A percentile compares a stretch with the other conserved stretches of the same genome.
phyloP scores from a whole-genome alignment of 148 eudicot genomes.

The Cornus suecica region DNA sequence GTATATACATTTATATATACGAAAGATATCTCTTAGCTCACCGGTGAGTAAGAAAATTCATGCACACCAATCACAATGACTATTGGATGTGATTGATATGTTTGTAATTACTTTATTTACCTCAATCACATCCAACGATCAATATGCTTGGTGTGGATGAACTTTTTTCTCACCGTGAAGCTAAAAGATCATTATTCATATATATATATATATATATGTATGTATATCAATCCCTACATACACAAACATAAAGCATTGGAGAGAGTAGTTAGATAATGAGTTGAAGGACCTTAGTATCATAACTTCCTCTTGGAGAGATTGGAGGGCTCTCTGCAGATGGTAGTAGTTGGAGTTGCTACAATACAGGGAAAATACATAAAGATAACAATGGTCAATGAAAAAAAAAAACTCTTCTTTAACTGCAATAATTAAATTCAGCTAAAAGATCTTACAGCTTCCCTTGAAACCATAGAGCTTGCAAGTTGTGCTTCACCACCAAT shows the following conservation, averaged over 20 bases:
- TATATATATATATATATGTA: no score
- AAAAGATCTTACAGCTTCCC: conserved; percentile 37
- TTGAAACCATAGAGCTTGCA: conserved; percentile 24
- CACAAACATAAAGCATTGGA: neutral
- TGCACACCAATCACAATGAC: no score
- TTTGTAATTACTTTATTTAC: no score
- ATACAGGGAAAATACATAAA: conserved; percentile 8
- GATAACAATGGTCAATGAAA: neutral
- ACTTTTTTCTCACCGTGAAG: no score
- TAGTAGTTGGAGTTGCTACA: conserved; percentile 36
- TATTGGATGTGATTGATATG: no score
- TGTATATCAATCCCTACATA: no score
- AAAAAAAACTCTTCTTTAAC: neutral
- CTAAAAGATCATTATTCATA: no score
- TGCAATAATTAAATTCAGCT: neutral
- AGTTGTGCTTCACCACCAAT: conserved; percentile 16
- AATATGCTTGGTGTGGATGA: no score
- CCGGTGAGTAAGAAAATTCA: no score
- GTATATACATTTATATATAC: no score
- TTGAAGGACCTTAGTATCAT: conserved; percentile 55
- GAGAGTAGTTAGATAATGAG: neutral
- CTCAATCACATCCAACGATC: no score
- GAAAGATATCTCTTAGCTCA: no score
- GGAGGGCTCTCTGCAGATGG: conserved; percentile 54
- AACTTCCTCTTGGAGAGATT: conserved; percentile 67